These are phyloP conservation scores for Annulohypoxylon bovei DNA, from an alignment of 495 filamentous ascomycete species.

Conservation along the genomic window DNA sequence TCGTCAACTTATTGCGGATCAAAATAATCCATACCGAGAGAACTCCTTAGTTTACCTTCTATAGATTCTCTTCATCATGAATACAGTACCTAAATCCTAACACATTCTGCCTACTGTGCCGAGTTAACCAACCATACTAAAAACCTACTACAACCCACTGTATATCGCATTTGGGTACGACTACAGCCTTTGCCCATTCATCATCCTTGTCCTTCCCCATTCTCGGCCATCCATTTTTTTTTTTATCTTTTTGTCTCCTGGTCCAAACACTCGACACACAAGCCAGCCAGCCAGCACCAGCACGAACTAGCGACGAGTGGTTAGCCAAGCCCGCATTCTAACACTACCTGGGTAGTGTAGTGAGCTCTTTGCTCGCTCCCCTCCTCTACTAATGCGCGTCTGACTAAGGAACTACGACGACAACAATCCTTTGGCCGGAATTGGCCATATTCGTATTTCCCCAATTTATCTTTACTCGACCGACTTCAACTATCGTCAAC, in stretches of 20 bases:
- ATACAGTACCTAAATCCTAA: slow-evolving; percentile 35
- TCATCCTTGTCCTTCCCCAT: slow-evolving; percentile 41
- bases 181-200: slow-evolving; percentile 34
- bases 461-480: slow-evolving; percentile 33
- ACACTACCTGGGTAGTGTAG: background rate
- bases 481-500: slow-evolving; percentile 17
- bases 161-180: slow-evolving; percentile 47
- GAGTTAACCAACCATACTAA: background rate
- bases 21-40: background rate
- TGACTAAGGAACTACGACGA: slow-evolving; percentile 30
- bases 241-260: slow-evolving; percentile 33
- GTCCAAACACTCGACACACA: slow-evolving; percentile 33
- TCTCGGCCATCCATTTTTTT: slow-evolving; percentile 40
- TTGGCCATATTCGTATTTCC: slow-evolving; percentile 35
- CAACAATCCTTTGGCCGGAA: slow-evolving; percentile 35
- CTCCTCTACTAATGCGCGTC: slow-evolving; percentile 35
- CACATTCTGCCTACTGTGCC: background rate
- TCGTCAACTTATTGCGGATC: background rate
- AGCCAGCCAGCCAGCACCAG: slow-evolving; percentile 22
- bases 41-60: background rate
- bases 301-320: background rate
- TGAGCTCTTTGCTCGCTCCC: slow-evolving; percentile 36
- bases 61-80: slow-evolving; percentile 28
- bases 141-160: slow-evolving; percentile 24
- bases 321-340: slow-evolving; percentile 34